phyloP scores from a whole-genome alignment of 192 early-diverging fungal genomes.

The Coemansia asiatica region DNA sequence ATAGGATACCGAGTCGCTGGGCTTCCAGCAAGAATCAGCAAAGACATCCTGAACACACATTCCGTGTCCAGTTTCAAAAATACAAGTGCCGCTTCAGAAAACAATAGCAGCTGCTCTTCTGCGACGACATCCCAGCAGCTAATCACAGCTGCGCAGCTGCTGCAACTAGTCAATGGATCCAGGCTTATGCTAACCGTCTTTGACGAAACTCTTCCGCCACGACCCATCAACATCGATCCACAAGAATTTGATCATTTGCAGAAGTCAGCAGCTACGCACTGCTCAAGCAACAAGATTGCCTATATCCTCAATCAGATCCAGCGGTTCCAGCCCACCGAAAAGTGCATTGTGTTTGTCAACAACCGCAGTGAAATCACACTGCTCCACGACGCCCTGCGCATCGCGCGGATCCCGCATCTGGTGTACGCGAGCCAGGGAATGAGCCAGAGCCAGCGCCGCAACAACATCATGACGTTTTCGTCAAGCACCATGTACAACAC shows the following conservation, averaged over 20 bases:
- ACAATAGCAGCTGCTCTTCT: neutral
- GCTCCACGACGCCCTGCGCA: constrained; percentile 33
- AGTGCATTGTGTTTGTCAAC: constrained; percentile 51
- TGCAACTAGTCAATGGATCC: constrained; percentile 3
- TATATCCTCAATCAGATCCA: constrained; percentile 31
- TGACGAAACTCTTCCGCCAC: constrained; percentile 36
- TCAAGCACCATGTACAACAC: constrained; percentile 46
- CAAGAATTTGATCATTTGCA: constrained; percentile 31
- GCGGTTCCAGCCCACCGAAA: constrained; percentile 32
- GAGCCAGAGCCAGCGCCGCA: constrained; percentile 44
- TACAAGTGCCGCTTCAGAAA: neutral
- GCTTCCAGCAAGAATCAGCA: constrained; percentile 11
- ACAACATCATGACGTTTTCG: constrained; percentile 53
- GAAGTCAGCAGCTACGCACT: constrained; percentile 1
- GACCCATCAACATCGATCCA: constrained; percentile 28
- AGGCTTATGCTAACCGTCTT: constrained; percentile 23
- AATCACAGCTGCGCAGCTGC: constrained; percentile 27
- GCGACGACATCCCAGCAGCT: neutral
- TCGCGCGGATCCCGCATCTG: constrained; percentile 43
- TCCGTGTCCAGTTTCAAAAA: neutral
- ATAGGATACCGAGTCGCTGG: constrained; percentile 24
- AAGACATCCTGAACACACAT: neutral
- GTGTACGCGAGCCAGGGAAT: constrained; percentile 40
- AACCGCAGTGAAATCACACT: constrained; percentile 23
- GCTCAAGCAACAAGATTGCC: constrained; percentile 42